Evolutionary conservation across 306 rosid species (phyloP), one percentile per base, ranked within the genome.

Genomic region (Cicer chorassanicum): DNA sequence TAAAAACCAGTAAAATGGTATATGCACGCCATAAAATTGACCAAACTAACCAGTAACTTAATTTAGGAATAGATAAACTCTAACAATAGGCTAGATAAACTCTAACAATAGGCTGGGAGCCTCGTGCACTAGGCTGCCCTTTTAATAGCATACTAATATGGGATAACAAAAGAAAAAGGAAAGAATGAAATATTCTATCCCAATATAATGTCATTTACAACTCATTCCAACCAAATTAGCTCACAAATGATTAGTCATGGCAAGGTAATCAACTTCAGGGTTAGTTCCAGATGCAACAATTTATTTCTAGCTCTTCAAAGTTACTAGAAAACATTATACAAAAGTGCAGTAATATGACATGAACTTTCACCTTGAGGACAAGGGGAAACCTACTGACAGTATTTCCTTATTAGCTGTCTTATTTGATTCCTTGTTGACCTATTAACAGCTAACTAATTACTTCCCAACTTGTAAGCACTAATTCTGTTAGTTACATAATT

Each of bases 361-460:
- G 14, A 24, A 57, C 12, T 57, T 57, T 24, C 41, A 57, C 64
- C 64, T 24, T 57, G 64, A 57, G 64, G 40, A 57, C 40, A 57
- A 57, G 64, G 64, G 11, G 64, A 62, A 61, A 62, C 24, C 40
- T 73, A 24, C 39, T 60, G 59, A 60, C 48, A 60, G 45, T 14
- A 46, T 29, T 15, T 46, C 70, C 51, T 48, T 4, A 36, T 63
- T 60, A 36, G 9, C 21, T 48, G 40, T 48, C 60, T 14, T 48
- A 61, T 15, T 51, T 53, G 44, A 14, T 75, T 65, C 44, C 45
- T 41, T 11, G 2, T 62, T 51, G 50, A 12, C 43, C 12, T 36
- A 48, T 45, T 50, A 39, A 24, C 43, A 36, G 63, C 41, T 62
- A 41, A 48, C 38, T 51, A 50, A 50, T 50, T 49, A 49, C 64